Conservation (phyloP, 2,329 filamentous ascomycete species). For the Fusarium liriodendri region DNA sequence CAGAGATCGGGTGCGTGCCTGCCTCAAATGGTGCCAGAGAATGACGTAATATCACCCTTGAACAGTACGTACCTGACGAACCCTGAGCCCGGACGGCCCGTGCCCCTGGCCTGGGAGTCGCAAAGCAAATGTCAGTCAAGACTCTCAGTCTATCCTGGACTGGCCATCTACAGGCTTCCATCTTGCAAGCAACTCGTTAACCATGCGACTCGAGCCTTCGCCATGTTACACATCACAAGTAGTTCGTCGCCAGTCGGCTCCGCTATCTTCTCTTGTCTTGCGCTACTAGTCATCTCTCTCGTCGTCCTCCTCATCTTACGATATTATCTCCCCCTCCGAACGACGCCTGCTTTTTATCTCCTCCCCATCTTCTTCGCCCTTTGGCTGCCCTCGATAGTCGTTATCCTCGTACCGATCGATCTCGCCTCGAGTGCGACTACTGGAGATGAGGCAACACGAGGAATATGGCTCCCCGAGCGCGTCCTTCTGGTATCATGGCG, state of each 20-base stretch:
- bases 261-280: slow-evolving; percentile 78
- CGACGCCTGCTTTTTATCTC: slow-evolving; percentile 89
- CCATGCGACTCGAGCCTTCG: slow-evolving; percentile 45
- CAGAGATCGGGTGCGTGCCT: background rate
- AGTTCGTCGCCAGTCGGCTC: slow-evolving; percentile 78
- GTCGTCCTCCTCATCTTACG: slow-evolving; percentile 86
- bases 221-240: slow-evolving; percentile 63
- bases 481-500: slow-evolving; percentile 90
- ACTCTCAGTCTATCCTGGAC: slow-evolving; percentile 10
- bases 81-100: slow-evolving; percentile 32
- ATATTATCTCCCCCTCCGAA: slow-evolving; percentile 89
- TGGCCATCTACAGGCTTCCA: slow-evolving; percentile 32
- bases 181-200: slow-evolving; percentile 42
- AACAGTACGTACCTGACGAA: slow-evolving; percentile 18
- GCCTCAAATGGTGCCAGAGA: background rate
- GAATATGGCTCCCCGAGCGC: slow-evolving; percentile 86
- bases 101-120: slow-evolving; percentile 34
- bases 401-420: slow-evolving; percentile 94
- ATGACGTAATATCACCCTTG: slow-evolving; percentile 39
- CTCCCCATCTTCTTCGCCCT: slow-evolving; percentile 97
- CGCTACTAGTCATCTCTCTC: slow-evolving; percentile 79
- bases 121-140: slow-evolving; percentile 28
- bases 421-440: slow-evolving; percentile 85
- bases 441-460: slow-evolving; percentile 76
- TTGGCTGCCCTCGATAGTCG: slow-evolving; percentile 89